Conservation (phyloP, 73 alveolate species). For the Vitrella brassicaformis region DNA sequence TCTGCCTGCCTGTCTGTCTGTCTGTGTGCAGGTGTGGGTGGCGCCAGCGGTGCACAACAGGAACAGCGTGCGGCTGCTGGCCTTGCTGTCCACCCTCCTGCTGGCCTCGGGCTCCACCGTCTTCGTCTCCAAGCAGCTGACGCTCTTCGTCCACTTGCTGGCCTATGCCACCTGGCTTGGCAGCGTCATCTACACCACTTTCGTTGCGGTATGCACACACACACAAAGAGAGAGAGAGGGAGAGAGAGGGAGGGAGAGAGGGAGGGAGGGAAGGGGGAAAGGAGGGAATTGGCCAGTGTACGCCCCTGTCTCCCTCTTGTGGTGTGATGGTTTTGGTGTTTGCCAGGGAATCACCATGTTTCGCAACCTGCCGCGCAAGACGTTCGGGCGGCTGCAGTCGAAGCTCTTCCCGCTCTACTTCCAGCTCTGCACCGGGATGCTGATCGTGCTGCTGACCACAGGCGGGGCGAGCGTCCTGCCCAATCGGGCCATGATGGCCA, state of each 20-base stretch:
- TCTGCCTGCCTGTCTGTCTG: background rate
- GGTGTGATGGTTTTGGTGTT: too few relatives aligned
- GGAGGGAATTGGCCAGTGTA: too few relatives aligned
- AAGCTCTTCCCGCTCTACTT: background rate
- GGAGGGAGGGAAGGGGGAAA: too few relatives aligned
- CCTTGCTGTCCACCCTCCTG: background rate
- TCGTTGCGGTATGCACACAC: too few relatives aligned
- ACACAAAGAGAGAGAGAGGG: too few relatives aligned
- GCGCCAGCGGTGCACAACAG: background rate
- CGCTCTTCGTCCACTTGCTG: background rate
- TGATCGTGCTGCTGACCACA: background rate
- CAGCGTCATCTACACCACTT: background rate
- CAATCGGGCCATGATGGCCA: background rate
- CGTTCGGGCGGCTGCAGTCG: background rate
- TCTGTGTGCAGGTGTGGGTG: background rate
- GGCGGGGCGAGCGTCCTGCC: background rate
- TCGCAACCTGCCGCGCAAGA: background rate
- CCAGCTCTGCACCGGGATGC: background rate
- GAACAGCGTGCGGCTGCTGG: background rate
- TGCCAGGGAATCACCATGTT: too few relatives aligned
- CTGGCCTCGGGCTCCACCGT: background rate
- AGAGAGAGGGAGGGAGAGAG: too few relatives aligned
- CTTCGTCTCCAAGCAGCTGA: background rate
- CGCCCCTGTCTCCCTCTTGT: too few relatives aligned
- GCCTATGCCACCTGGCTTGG: background rate